Base-by-base conservation (phyloP, 2,329 filamentous ascomycete species). In the Ceratocystis cubensis region DNA sequence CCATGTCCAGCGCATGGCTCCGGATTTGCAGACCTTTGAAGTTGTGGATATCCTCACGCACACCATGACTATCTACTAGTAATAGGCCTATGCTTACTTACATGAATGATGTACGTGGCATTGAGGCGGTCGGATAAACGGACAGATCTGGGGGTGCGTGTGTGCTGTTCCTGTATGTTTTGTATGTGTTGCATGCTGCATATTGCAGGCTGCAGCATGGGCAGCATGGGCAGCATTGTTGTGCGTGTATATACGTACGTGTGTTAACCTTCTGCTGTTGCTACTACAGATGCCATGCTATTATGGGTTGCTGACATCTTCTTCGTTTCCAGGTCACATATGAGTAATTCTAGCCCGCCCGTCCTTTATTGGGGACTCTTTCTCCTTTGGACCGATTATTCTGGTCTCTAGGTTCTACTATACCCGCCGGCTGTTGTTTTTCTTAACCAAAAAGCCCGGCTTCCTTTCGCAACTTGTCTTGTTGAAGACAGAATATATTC, bases 11-110 rank as follows among this genome's bases (percentile, higher is more conserved):
- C 53, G 53, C 53, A 30, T 57, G 53, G 53, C 53, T 30, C 2
- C 53, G 15, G 53, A 57, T 57, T 28, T 30, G 5, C 53, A 30
- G 22, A 30, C 53, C 53, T 57, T 57, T 57, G 53, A 57, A 15
- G 22, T 57, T 57, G 53, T 57, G 53, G 53, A 57, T 28, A 5
- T 57, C 15, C 22, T 57, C 53, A 57, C 53, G 22, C 53, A 57
- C 8, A 57, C 53, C 53, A 6, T 57, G 25, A 57, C 53, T n/a
- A 33, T 57, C 25, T 57, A 57, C 53, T 57, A 57, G 53, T 57
- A 37, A 37, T 7, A 37, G 37, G 37, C 37, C 28, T 13, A 28
- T n/a, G 13, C 7, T n/a, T 57, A 28, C 53, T 57, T 30, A 30
- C 22, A 57, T 57, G 17, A 37, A 30, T 30, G 22, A 57, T 30